Evolutionary conservation across 305 asterid genomes (phyloP), one percentile per base, ranked within the genome.

Genomic region (Fraxinus baroniana): DNA sequence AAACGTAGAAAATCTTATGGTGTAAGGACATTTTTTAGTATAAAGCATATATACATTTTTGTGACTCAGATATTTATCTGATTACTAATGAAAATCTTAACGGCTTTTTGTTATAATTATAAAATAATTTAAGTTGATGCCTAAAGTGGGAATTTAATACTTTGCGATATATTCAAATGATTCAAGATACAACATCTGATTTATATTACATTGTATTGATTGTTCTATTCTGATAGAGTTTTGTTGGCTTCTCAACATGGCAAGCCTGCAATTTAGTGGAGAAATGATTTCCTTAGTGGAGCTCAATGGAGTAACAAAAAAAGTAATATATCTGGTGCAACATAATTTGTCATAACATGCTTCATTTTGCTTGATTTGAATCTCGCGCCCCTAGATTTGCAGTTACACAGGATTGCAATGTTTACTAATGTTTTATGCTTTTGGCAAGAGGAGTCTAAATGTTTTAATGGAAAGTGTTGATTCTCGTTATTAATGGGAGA

Each of bases 1-100:
- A 93, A 93, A 87, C 94, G 99, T 78, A 90, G 98, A 83, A 96
- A 96, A 89, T 85, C 98, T 83, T 96, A 92, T 87, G 92, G 95
- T 85, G 99, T 96, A 91, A 87, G 91, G 66, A 85, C 75, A 18
- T 55, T 12, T 68, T 28, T 28, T 28, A 68, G 74, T 4, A 68
- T 28, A 28, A 68, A 28, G 15, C 4, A 68, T 68, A 1, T 28
- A 2, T 28, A 0, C 4, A 10, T 66, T 10, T 66, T 24, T 9
- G 37, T 26, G 36, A 28, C 35, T 66, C 8, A 17, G 30, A 18
- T 18, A 20, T 60, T 18, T 60, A 60, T 60, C 13, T 60, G 30
- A 15, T 80, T 74, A 39, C 78, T 80, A 76, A 39, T 44, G 81
- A 28, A 80, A 78, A 46, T 62, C 35, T 24, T 49, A 24, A 37